Base-by-base conservation (phyloP, 2,329 filamentous ascomycete species). In the Rhynchosporium agropyri region DNA sequence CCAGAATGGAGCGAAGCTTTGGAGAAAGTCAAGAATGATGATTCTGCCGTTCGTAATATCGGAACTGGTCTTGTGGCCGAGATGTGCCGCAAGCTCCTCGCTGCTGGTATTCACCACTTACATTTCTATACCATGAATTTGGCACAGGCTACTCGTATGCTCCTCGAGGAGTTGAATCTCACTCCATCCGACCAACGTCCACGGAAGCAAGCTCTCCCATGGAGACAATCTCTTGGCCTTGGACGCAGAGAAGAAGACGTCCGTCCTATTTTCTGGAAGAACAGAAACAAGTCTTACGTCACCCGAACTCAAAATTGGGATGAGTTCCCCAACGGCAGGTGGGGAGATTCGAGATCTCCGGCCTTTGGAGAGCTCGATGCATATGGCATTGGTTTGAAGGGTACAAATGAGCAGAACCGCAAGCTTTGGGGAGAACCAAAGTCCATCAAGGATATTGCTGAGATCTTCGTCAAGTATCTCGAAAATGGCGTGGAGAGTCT, bases 101-200 rank as follows among this genome's bases (percentile, higher is more conserved):
- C 87, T 63, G 88, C 87, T 42, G 95, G 93, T 46, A 70, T 97
- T 69, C 83, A 87, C 67, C 92, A 97, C 75, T 78, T 99, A 68
- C 95, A 99, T 77, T 99, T 99, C 78, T 99, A 99, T 80, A 99
- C 95, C 65, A 99, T 99, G 95, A 99, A 99, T 78, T 83, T 99
- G 26, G 94, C 92, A 10, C 92, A 96, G 76, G 91, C 95, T 57
- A 97, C 94, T 1, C 89, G 90, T 71, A 93, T 97, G 89, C 87
- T 99, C 29, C 84, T 99, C 13, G 93, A 98, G 71, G 93, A 97
- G 76, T 83, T 99, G 29, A 83, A 88, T 60, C 86, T 97, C 77
- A 84, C 91, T 56, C 94, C 95, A 1, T 90, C 89, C 26, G 81
- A 86, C 7, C 87, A 90, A 66, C 88, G 89, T 36, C 92, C 93